Base-by-base conservation (phyloP, 2,329 filamentous ascomycete species). In the Neonectria sp. region DNA sequence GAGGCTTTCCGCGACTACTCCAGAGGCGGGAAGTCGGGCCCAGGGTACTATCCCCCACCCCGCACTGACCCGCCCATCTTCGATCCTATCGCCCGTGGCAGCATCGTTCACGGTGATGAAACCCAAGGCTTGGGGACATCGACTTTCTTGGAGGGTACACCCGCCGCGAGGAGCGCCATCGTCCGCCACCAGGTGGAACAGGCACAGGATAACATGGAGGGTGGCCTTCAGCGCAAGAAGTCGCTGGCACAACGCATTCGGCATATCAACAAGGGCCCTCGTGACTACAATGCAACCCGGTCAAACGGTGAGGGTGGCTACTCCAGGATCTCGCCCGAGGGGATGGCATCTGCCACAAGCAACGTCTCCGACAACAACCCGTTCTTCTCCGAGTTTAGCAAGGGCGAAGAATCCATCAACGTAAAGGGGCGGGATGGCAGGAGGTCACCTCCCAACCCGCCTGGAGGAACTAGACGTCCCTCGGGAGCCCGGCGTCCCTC, bases 81-180 rank as follows among this genome's bases (percentile, higher is more conserved):
- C 75, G 93, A 96, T 76, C 89, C 94, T 1, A 87, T 87, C 31
- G 82, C 87, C 31, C 89, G 90, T 63, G 86, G 90, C 53, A 90
- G 93, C 63, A 88, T 92, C 53, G 88, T 98, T 15, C 94, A 98
- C 73, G 95, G 95, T 21, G 90, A 95, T 62, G 91, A 97, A 81
- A 92, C 90, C 4, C 84, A 93, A 68, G 96, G 96, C 11, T 84
- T 99, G 8, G 96, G 96, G 60, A 97, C 95, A 2, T 97, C 95
- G 37, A 99, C 96, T 2, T 98, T 98, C 85, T 83, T 99, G 25
- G 96, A 99, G 76, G 96, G 96, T 40, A 93, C 96, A 1, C 95
- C 96, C 15, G 96, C 95, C 31, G 93, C 95, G 31, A 90, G 91
- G 73, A 89, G 91, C 8, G 93, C 92, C 21, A 93, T 97, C 60